These are phyloP conservation scores for Phytophthora sp. DNA, from an alignment of 352 stramenopile species.

Conservation along the genomic window DNA sequence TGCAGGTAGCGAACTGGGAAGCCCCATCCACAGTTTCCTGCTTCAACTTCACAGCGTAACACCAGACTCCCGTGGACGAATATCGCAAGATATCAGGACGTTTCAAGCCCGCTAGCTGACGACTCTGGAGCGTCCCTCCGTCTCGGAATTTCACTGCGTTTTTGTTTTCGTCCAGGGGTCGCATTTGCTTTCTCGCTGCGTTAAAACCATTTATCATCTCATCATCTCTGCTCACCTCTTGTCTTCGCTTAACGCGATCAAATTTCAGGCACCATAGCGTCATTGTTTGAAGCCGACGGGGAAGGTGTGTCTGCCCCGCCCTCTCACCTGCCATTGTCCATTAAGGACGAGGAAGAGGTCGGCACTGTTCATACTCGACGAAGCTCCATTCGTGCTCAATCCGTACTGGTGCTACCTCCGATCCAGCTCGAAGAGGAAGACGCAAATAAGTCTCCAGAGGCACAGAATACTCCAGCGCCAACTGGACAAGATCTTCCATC, in stretches of 20 bases:
- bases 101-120: slow-evolving; percentile 19
- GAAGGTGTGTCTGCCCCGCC: slow-evolving; percentile 19
- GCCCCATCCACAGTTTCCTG: not conserved
- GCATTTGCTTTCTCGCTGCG: slow-evolving; percentile 17
- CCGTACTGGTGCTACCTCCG: not conserved
- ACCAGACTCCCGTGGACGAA: too few species aligned
- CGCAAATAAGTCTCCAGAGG: slow-evolving; percentile 11
- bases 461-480: not conserved
- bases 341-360: slow-evolving; percentile 22
- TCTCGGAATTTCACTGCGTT: slow-evolving; percentile 16
- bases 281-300: slow-evolving; percentile 19
- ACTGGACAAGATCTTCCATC: not conserved
- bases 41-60: slow-evolving; percentile 17
- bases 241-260: slow-evolving; percentile 20
- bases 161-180: slow-evolving; percentile 13
- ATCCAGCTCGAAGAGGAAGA: slow-evolving; percentile 27
- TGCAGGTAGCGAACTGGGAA: slow-evolving; percentile 24
- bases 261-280: slow-evolving; percentile 21
- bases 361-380: slow-evolving; percentile 1
- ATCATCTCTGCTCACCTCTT: not conserved
- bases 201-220: not conserved
- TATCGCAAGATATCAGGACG: slow-evolving; percentile 10
- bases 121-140: slow-evolving; percentile 15
- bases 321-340: slow-evolving; percentile 9
- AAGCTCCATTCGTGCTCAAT: slow-evolving; percentile 19